Percentiles rank a stretch among this genome's conserved stretches.
These are phyloP conservation scores for Prunus padus DNA, from an alignment of 306 rosid species.

Conservation along the genomic window DNA sequence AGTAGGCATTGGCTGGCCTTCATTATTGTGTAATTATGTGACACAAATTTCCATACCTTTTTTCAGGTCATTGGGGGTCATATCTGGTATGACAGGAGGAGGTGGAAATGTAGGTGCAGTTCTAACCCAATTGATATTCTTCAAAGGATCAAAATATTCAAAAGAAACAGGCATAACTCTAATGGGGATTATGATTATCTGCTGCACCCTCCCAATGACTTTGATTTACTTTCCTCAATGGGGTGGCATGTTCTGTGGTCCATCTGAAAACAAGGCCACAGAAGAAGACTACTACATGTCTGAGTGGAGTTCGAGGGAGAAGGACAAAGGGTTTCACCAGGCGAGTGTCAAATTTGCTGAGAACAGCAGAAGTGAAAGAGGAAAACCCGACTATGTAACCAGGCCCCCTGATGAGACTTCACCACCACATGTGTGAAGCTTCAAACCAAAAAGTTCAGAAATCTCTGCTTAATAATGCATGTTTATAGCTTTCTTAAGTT, in stretches of 20 bases:
- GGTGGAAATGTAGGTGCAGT: constrained; percentile 96
- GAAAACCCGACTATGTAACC: constrained; percentile 29
- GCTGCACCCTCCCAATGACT: constrained; percentile 59
- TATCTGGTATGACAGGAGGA: constrained; percentile 92
- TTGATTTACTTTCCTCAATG: constrained; percentile 77
- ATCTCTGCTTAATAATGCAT: not conserved
- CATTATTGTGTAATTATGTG: too few species aligned
- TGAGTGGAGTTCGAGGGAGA: constrained; percentile 72
- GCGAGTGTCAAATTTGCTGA: constrained; percentile 72
- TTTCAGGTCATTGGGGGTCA: constrained; percentile 76
- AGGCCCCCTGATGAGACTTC: constrained; percentile 40
- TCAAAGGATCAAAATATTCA: constrained; percentile 69
- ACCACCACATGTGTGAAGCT: constrained; percentile 4
- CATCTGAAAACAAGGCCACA: constrained; percentile 36
- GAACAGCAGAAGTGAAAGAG: constrained; percentile 71
- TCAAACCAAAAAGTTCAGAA: too few species aligned
- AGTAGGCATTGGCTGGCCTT: too few species aligned
- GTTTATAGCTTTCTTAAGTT: not conserved
- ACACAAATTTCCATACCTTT: not conserved
- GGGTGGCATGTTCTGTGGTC: constrained; percentile 86
- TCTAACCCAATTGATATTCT: constrained; percentile 72
- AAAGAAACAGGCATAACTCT: constrained; percentile 77
- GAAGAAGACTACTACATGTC: constrained; percentile 79
- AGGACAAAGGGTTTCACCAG: constrained; percentile 53
- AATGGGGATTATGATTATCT: constrained; percentile 82